Percentiles rank a stretch among this genome's conserved stretches.
Evolutionary conservation across 495 filamentous ascomycete genomes (phyloP).

Genomic region (Articulospora tetracladia): DNA sequence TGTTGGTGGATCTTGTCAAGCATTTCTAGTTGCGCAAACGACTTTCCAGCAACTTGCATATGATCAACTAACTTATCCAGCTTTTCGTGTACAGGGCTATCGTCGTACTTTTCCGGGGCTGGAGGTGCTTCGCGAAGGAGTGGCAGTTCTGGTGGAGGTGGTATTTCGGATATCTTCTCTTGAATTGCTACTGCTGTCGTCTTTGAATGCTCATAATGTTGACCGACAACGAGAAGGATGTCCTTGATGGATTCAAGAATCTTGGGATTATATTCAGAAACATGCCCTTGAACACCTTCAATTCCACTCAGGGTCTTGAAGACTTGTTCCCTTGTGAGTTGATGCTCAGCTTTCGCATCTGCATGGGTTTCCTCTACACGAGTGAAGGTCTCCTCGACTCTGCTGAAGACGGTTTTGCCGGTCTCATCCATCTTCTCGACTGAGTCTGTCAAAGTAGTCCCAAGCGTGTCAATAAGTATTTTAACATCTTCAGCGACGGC

Average conservation of each 20-base stretch:
- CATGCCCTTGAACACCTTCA: slow-evolving; percentile 68
- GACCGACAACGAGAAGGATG: slow-evolving; percentile 71
- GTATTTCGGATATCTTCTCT: slow-evolving; percentile 50
- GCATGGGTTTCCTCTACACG: slow-evolving; percentile 74
- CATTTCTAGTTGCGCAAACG: slow-evolving; percentile 62
- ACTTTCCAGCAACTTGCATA: slow-evolving; percentile 50
- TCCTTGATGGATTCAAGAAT: slow-evolving; percentile 78
- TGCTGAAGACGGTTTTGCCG: slow-evolving; percentile 75
- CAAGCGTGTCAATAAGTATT: slow-evolving; percentile 77
- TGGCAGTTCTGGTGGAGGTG: slow-evolving; percentile 22
- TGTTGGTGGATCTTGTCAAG: slow-evolving; percentile 88
- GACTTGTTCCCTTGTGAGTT: slow-evolving; percentile 71
- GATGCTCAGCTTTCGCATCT: slow-evolving; percentile 70
- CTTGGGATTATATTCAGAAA: slow-evolving; percentile 79
- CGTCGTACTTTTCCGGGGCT: slow-evolving; percentile 56
- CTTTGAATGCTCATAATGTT: slow-evolving; percentile 75
- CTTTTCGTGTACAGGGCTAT: slow-evolving; percentile 72
- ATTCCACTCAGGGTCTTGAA: slow-evolving; percentile 66
- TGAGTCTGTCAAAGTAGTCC: slow-evolving; percentile 74
- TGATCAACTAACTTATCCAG: slow-evolving; percentile 79
- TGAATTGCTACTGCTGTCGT: slow-evolving; percentile 40
- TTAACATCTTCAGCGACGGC: slow-evolving; percentile 80
- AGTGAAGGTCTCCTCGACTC: slow-evolving; percentile 69
- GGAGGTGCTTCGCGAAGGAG: slow-evolving; percentile 34
- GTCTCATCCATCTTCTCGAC: slow-evolving; percentile 81